Evolutionary conservation across 2,329 filamentous ascomycete genomes (phyloP), one percentile per base, ranked within the genome.

Genomic region (Sporothrix inflata): DNA sequence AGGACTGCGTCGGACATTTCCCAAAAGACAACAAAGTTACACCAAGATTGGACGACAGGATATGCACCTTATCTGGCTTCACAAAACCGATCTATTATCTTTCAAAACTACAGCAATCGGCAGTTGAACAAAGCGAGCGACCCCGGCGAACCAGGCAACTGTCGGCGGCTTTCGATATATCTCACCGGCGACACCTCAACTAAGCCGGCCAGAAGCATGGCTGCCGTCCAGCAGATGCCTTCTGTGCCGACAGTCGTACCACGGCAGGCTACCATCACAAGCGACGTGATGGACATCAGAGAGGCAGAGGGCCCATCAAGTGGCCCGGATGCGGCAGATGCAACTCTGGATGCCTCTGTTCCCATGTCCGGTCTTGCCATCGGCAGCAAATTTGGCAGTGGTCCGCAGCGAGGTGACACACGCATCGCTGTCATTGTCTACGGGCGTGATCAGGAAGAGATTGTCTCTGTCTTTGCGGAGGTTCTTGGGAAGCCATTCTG

Each of bases 381-480:
- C 51, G 81, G 81, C n/a, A 79, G 80, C 67, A 82, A 80, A 34
- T 82, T 85, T 72, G 83, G 82, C 73, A 85, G 83, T 68, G 83
- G 83, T 4, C 82, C 86, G 8, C 82, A 84, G 73, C 81, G 79
- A 49, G 89, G 88, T 34, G 88, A 90, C 76, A 83, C 83, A 9
- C 84, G 89, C 71, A 89, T 87, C 66, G 87, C 89, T 38, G 86
- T 89, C 45, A 89, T 96, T 73, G 81, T 95, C 21, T 93, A 91
- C 79, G 89, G 91, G 12, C 84, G 84, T 27, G 90, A 88, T 21
- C 92, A 95, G 79, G 91, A 94, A 73, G 86, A 87, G 53, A 92
- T 96, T 74, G 89, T 94, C 38, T 88, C 88, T 27, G 83, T 92
- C 45, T 92, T 94, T 76, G 92, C 93, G 34, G 92, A 95, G 77